Base-by-base conservation (phyloP, 306 rosid species). In the Carpinus fangiana region DNA sequence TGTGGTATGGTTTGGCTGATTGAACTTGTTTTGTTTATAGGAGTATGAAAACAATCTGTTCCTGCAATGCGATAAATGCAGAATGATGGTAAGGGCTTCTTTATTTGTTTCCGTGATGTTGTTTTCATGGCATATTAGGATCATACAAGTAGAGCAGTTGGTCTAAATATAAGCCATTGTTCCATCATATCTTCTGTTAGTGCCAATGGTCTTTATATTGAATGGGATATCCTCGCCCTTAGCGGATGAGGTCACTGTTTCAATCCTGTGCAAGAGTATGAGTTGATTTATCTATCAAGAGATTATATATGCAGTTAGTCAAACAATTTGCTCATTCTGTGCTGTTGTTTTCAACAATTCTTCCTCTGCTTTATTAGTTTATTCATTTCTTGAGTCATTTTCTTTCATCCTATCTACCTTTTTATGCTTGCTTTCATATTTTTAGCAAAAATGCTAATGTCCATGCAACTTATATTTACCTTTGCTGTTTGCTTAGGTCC, bases 41-140 rank as follows among this genome's bases (percentile, higher is more conserved):
- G 99, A 95, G 84, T 95, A 95, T 10, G 99, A 88, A 88, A 95
- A 90, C 90, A 95, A 95, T 79, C 87, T 95, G 74, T 95, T 95
- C 87, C 89, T 93, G 85, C 99, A 95, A 85, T 95, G 99, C 76
- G 99, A 95, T 91, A 95, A 95, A 82, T 95, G 99, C 92, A 90
- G 99, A 89, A 95, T 95, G 92, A 95, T 95, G 99, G 99, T 95
- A 91, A 77, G 89, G 10, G 48, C 57, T 70, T 46, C 79, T 48
- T 51, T 16, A 54, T 3, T 47, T 55, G 57, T 77, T 75, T 38
- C 34, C 34, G 18, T 23, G 20, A 26, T 56, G 50, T 26, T 38
- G 17, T 14, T 48, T 18, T 50, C 69, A 21, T 57, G 14, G 43
- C n/a, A 65, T 70, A 5, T n/a, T 50, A 57, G 50, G 28, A 83